Evolutionary conservation across 2,329 filamentous ascomycete genomes (phyloP).

Genomic region (Pseudogymnoascus sp.): DNA sequence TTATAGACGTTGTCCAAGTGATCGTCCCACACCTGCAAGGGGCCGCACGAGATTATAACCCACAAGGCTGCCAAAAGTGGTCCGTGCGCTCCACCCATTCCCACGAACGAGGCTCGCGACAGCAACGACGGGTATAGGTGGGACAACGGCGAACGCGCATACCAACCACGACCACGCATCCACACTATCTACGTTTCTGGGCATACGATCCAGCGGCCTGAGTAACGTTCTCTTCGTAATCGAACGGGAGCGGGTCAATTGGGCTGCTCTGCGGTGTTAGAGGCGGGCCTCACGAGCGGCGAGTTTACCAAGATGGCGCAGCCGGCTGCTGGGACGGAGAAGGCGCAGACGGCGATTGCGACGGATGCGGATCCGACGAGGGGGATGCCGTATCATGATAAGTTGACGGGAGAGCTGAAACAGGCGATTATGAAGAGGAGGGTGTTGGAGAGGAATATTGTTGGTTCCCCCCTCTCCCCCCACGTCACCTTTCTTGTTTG

Average conservation of each 20-base stretch:
- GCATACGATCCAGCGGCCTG: neutral
- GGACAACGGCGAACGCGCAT: neutral
- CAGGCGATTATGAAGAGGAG: slow-evolving; percentile 25
- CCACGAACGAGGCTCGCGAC: neutral
- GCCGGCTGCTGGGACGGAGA: neutral
- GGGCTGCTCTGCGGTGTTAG: neutral
- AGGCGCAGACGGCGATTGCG: slow-evolving; percentile 6
- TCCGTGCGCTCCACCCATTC: neutral
- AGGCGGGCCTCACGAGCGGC: neutral
- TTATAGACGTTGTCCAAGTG: neutral
- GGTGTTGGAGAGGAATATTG: slow-evolving; percentile 47
- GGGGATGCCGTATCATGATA: slow-evolving; percentile 24
- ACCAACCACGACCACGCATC: neutral
- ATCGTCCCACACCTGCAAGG: slow-evolving; percentile 1
- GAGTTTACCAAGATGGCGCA: neutral
- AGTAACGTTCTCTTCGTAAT: neutral
- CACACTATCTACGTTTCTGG: neutral
- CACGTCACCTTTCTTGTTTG: neutral
- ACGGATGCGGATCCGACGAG: slow-evolving; percentile 14
- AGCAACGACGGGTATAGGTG: neutral
- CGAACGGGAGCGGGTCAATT: neutral
- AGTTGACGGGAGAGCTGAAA: slow-evolving; percentile 24
- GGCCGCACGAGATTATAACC: neutral
- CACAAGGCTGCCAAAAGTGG: slow-evolving; percentile 4
- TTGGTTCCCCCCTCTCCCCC: slow-evolving; percentile 29